A percentile compares a stretch with the other conserved stretches of the same genome.
These are phyloP conservation scores for Albugo laibachii DNA, from an alignment of 352 stramenopile genomes.

Conservation along the genomic window DNA sequence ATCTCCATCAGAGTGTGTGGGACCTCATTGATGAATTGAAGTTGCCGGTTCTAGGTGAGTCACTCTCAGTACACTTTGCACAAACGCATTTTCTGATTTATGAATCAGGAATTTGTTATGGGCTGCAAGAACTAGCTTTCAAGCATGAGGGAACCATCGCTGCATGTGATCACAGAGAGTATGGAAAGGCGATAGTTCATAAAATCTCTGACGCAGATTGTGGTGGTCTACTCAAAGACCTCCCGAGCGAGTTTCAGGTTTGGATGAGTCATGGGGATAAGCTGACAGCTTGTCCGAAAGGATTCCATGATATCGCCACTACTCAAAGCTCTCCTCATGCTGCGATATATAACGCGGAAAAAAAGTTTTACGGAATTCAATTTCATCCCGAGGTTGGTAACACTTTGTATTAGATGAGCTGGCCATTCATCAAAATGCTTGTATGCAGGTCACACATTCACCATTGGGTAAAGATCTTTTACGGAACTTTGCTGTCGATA, in stretches of 20 bases:
- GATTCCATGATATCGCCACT: conserved; percentile 77
- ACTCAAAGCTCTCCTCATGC: conserved; percentile 85
- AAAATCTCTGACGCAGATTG: conserved; percentile 31
- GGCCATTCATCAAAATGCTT: conserved; percentile 2
- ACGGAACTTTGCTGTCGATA: conserved; percentile 94
- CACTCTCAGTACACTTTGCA: not conserved
- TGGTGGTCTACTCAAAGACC: conserved; percentile 75
- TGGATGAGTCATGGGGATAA: conserved; percentile 99
- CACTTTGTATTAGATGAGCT: not conserved
- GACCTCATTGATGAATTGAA: conserved; percentile 90
- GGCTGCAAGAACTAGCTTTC: conserved; percentile 88
- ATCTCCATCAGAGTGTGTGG: conserved; percentile 90
- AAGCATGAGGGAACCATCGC: conserved; percentile 91
- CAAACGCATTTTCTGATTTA: conserved; percentile 2
- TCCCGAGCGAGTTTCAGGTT: conserved; percentile 90
- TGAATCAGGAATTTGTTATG: conserved; percentile 90
- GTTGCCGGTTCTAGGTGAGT: conserved; percentile 85
- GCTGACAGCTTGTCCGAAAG: conserved; percentile 84
- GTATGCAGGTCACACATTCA: conserved; percentile 87
- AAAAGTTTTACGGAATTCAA: conserved; percentile 95
- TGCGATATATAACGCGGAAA: conserved; percentile 87
- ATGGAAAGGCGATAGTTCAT: conserved; percentile 90
- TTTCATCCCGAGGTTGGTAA: conserved; percentile 80
- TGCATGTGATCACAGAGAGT: conserved; percentile 89
- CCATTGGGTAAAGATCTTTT: conserved; percentile 89